Conservation (phyloP, 31 red algal genomes). For the Porphyra umbilicalis region DNA sequence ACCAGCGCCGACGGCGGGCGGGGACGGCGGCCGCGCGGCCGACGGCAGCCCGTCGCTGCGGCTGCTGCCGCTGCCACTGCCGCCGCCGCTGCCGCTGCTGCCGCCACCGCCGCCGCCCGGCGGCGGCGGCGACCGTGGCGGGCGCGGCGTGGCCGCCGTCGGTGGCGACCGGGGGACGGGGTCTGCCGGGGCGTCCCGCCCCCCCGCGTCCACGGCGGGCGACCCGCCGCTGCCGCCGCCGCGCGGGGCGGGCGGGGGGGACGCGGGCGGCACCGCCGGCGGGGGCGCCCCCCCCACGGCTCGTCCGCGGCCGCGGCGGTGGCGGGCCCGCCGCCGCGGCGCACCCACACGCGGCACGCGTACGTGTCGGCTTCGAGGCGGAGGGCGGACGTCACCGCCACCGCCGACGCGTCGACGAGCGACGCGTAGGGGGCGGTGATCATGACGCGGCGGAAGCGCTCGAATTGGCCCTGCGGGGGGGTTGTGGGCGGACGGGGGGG, state of each 20-base stretch:
- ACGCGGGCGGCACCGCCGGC: too few relatives aligned
- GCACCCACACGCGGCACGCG: background rate
- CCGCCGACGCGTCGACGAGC: background rate
- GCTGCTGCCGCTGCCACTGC: background rate
- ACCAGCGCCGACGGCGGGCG: too few relatives aligned
- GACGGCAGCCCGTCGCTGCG: background rate
- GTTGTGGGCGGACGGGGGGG: background rate
- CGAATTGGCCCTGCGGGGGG: slow-evolving; percentile 60
- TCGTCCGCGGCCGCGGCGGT: background rate
- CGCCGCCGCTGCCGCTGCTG: background rate
- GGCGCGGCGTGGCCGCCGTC: background rate
- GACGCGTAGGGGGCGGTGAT: slow-evolving; percentile 46
- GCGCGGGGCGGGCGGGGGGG: too few relatives aligned
- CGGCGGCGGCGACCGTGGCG: too few relatives aligned
- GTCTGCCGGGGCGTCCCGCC: too few relatives aligned
- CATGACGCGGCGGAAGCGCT: slow-evolving; percentile 67
- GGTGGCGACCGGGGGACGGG: background rate
- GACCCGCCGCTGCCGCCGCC: background rate
- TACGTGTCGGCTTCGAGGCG: slow-evolving; percentile 4
- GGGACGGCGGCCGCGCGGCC: too few relatives aligned
- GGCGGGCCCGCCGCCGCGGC: background rate
- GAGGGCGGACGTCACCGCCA: slow-evolving; percentile 6
- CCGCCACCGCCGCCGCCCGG: background rate
- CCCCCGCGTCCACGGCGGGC: background rate
- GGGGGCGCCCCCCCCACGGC: too few relatives aligned